Base-by-base conservation (phyloP, 768 basidiomycete genomes). In the Boletus subcaerulescens region DNA sequence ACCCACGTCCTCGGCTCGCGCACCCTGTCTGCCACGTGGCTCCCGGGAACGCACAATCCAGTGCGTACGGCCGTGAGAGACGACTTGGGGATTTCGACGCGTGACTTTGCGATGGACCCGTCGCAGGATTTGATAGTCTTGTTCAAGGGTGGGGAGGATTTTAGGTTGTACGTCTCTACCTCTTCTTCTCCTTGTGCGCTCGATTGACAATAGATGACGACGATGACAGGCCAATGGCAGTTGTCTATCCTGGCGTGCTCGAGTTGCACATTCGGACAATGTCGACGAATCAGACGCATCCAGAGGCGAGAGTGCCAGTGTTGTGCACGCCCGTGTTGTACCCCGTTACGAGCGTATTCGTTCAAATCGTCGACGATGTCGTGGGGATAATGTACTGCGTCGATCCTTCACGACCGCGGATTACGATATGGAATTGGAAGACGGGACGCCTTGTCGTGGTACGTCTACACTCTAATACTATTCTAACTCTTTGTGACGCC, bases 51-150 rank as follows among this genome's bases (percentile, higher is more conserved):
- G 9, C 20, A 43, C 12, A 56, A 31, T 26, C 67, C 20, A 29
- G 52, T 45, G 0, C 56, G n/a, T 3, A 53, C 56, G 31, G 36
- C 71, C 33, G 58, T 71, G 2, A 57, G 64, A 17, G 64, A 70
- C 1, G 71, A 80, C 29, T 41, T 84, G 0, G 75, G 73, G 1
- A 43, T 82, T 9, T 54, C 65, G 10, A 72, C 76, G 38, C 73
- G 80, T 42, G 85, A 86, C 60, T 83, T 86, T 55, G 83, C 81
- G 0, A 79, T 86, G n/a, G 85, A 86, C 59, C 83, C 85, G 1
- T 76, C 80, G 5, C 85, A 86, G 64, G 83, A 86, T 58, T 61
- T 86, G 44, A 70, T 85, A 36, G 74, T 79, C 9, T 63, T 81
- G 15, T 65, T 82, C 15, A 64, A 63, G 48, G 62, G 63, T 24